Base-by-base conservation (phyloP, 352 stramenopile genomes). In the Phytophthora ramorum region DNA sequence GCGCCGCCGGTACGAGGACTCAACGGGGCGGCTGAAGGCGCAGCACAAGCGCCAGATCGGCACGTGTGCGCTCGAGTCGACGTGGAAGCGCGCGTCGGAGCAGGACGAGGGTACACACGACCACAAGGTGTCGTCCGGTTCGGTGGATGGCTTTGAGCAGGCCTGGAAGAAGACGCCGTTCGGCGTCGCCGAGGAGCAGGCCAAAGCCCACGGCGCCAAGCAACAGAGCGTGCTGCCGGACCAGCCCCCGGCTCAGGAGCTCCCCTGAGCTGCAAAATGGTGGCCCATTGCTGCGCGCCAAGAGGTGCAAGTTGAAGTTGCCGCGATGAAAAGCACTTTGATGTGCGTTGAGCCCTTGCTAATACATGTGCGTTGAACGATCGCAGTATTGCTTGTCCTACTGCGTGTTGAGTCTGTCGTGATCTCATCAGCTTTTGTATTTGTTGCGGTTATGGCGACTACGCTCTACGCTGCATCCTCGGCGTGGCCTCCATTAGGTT, bases 1-100 rank as follows among this genome's bases (percentile, higher is more conserved):
- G 38, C 81, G 83, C 12, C 83, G 80, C 9, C 83, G 81, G 45
- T 90, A 89, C 58, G 76, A 93, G 50, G 78, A 91, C 65, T 90
- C 83, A 41, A 59, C 55, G 9, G 81, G 83, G 10, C 68, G 71
- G 1, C 63, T 93, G 50, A 92, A 91, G 70, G 83, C 81, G 17
- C 73, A 83, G 43, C 85, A 91, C 60, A 73, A 73, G 28, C 83
- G 80, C 28, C 52, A 76, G 45, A 82, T 92, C 4, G 78, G 75
- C 34, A 66, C 61, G 4, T 44, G 48, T n/a, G 60, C 26, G 20
- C 35, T 93, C 1, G 66, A 88, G 54, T 85, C 78, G 35, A 83
- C 70, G 62, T 93, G 85, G 83, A 66, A 75, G 45, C 78, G 76
- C 38, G 20, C 20, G 26, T 75, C 72, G 26, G 71, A 76, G 32